These are phyloP conservation scores for Diutina mesorugosa DNA, from an alignment of 1,139 yeast species.

Conservation along the genomic window DNA sequence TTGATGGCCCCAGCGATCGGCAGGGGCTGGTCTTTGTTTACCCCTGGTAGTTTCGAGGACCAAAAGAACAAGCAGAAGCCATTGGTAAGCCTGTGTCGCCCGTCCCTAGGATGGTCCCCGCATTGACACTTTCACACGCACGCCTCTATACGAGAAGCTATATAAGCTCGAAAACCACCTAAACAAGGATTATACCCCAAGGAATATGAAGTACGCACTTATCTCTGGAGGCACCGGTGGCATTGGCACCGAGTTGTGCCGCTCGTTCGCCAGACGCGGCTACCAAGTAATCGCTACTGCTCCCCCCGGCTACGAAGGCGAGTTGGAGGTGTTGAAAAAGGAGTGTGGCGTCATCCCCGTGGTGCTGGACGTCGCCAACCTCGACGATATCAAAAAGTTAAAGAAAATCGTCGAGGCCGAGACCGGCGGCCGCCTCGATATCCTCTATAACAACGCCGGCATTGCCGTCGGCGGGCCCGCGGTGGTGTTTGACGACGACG, in stretches of 20 bases:
- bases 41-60: neutral
- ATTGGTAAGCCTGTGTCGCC: too few species aligned
- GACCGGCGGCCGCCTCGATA: neutral
- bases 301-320: neutral
- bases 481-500: slow-evolving; percentile 16
- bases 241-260: slow-evolving; percentile 1
- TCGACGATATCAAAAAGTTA: neutral
- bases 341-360: neutral
- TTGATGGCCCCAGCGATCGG: neutral
- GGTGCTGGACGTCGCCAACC: neutral
- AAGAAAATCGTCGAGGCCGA: neutral
- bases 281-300: neutral
- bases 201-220: neutral
- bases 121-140: too few species aligned
- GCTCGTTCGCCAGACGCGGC: neutral
- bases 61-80: neutral
- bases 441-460: neutral
- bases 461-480: slow-evolving; percentile 15
- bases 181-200: too few species aligned
- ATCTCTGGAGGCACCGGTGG: slow-evolving; percentile 1
- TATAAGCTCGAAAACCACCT: too few species aligned
- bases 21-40: neutral
- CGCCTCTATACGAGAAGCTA: too few species aligned
- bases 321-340: neutral
- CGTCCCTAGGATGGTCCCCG: too few species aligned